Percentiles rank a stretch among this genome's conserved stretches.
Evolutionary conservation across 2,329 filamentous ascomycete species (phyloP).

Genomic region (Pseudogymnoascus verrucosus): DNA sequence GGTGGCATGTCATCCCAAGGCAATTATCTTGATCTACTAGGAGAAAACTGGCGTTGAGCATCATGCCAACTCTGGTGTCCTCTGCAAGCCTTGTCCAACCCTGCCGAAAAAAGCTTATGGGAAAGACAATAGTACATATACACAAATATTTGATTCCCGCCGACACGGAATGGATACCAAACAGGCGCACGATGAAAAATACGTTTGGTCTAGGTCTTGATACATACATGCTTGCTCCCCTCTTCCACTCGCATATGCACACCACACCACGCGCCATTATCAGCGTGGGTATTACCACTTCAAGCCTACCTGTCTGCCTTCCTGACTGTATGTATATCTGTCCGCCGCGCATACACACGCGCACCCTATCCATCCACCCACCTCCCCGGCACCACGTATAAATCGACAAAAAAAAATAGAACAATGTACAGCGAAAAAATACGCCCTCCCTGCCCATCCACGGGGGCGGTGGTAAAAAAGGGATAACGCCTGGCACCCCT

Average conservation of each 20-base stretch:
- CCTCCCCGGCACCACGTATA: background rate
- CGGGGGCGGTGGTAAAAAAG: background rate
- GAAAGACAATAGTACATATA: too few species aligned
- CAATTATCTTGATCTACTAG: background rate
- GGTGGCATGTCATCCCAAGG: background rate
- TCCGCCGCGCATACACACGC: background rate
- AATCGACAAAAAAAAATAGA: background rate
- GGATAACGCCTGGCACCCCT: slow-evolving; percentile 2
- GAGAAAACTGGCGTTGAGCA: background rate
- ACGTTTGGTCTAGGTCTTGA: slow-evolving; percentile 1
- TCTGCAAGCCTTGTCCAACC: background rate
- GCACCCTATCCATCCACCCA: background rate
- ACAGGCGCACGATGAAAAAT: background rate
- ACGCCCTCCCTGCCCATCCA: background rate
- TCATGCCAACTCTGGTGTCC: background rate
- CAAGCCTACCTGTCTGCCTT: background rate
- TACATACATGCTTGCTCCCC: background rate
- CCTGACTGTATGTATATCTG: background rate
- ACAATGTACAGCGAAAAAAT: background rate
- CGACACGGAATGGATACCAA: too few species aligned
- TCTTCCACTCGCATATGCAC: background rate
- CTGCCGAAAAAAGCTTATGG: too few species aligned
- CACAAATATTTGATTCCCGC: too few species aligned
- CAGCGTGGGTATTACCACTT: background rate
- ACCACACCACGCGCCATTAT: background rate